Evolutionary conservation across 2,329 filamentous ascomycete genomes (phyloP).

Genomic region (Neofusicoccum laricinum): DNA sequence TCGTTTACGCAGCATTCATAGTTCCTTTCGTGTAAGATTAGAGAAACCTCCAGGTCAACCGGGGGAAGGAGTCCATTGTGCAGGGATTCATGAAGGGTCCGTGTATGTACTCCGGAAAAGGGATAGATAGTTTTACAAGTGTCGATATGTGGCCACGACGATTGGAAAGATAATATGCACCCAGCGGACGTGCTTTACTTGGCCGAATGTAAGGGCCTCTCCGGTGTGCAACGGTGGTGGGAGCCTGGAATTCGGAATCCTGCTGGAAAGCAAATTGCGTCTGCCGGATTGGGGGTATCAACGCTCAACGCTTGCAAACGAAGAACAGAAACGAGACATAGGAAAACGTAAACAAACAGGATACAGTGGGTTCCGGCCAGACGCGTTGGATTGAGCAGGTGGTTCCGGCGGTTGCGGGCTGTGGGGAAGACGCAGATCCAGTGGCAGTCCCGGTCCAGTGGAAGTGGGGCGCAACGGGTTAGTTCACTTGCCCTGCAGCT

Average conservation of each 20-base stretch:
- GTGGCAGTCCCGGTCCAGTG: not conserved
- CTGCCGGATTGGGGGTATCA: conserved; percentile 8
- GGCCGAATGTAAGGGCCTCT: not conserved
- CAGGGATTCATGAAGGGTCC: not conserved
- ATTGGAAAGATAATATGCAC: not conserved
- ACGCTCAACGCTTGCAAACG: conserved; percentile 12
- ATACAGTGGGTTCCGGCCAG: not conserved
- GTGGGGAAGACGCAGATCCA: not conserved
- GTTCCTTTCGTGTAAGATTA: conserved; percentile 2
- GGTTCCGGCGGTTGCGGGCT: not conserved
- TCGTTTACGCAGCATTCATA: not conserved
- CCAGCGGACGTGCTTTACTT: not conserved
- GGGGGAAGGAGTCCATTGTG: not conserved
- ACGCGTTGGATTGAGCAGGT: not conserved
- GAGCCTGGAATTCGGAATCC: not conserved
- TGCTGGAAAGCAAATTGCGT: conserved; percentile 1
- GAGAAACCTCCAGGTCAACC: conserved; percentile 6
- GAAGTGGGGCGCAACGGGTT: not conserved
- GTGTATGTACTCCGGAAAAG: not conserved
- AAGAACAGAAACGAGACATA: not conserved
- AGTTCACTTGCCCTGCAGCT: conserved; percentile 9
- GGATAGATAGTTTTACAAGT: not conserved
- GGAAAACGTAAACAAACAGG: not conserved
- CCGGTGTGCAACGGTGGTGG: not conserved
- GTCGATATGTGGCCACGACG: not conserved